Evolutionary conservation across 2,329 filamentous ascomycete species (phyloP).

Genomic region (Didymella arachidicola): DNA sequence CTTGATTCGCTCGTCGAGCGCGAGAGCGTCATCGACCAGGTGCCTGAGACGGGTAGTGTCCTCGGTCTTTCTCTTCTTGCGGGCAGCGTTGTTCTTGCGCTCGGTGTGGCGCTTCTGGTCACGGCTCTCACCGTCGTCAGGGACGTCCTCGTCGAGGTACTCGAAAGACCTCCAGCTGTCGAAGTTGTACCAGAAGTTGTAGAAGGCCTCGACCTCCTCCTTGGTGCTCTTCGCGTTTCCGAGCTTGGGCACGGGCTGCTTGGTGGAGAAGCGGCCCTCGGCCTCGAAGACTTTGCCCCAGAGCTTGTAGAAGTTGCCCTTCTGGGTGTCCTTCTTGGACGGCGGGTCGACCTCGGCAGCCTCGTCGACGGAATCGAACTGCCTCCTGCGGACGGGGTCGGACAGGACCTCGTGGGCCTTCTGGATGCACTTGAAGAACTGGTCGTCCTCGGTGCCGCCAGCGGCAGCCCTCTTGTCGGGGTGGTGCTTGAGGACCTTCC

Average conservation of each 20-base stretch:
- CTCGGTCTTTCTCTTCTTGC: conserved; percentile 99
- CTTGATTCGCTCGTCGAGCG: conserved; percentile 94
- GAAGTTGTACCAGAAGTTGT: conserved; percentile 99
- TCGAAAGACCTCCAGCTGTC: conserved; percentile 98
- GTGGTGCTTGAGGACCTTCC: conserved; percentile 99
- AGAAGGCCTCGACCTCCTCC: conserved; percentile 92
- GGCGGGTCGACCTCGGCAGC: conserved; percentile 91
- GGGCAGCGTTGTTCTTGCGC: conserved; percentile 96
- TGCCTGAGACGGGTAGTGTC: conserved; percentile 90
- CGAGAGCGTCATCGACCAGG: conserved; percentile 85
- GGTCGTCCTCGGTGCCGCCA: conserved; percentile 88
- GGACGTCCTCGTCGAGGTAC: conserved; percentile 98
- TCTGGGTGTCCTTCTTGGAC: conserved; percentile 85
- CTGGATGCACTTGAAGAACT: conserved; percentile 99
- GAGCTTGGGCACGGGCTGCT: conserved; percentile 84
- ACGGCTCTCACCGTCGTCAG: conserved; percentile 98
- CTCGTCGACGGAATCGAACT: conserved; percentile 97
- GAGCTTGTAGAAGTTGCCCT: conserved; percentile 93
- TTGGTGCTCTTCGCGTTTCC: conserved; percentile 84
- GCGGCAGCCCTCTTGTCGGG: conserved; percentile 97
- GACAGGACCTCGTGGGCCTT: conserved; percentile 94
- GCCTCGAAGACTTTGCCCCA: conserved; percentile 91
- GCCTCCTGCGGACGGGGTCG: conserved; percentile 89
- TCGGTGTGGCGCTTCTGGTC: conserved; percentile 99
- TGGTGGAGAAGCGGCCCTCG: conserved; percentile 91